A percentile compares a stretch with the other conserved stretches of the same genome.
Evolutionary conservation across 2,329 filamentous ascomycete species (phyloP).

Genomic region (Ascochyta rabiei): DNA sequence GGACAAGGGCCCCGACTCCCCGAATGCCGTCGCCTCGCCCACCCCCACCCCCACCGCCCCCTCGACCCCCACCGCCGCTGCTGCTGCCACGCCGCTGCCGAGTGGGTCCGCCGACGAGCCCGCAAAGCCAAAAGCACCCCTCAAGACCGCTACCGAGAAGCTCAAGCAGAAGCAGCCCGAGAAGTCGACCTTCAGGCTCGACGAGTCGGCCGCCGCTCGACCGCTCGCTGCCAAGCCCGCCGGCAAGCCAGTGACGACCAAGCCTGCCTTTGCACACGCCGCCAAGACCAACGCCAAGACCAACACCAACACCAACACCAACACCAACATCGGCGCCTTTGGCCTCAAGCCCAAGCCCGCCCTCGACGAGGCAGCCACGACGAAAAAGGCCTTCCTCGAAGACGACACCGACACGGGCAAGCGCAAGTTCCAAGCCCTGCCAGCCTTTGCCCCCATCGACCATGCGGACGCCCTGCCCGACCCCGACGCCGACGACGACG

Average conservation of each 20-base stretch:
- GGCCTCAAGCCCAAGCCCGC: conserved; percentile 72
- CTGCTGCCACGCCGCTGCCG: conserved; percentile 42
- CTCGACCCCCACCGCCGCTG: conserved; percentile 61
- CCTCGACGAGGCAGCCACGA: conserved; percentile 68
- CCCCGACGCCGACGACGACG: conserved; percentile 56
- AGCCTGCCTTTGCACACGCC: conserved; percentile 58
- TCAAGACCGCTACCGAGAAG: conserved; percentile 85
- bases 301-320: conserved; percentile 68
- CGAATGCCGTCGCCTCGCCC: conserved; percentile 58
- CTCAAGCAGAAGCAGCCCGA: conserved; percentile 60
- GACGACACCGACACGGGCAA: conserved; percentile 87
- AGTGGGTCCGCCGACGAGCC: conserved; percentile 54
- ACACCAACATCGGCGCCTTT: conserved; percentile 80
- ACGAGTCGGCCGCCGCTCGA: conserved; percentile 38
- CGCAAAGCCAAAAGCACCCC: conserved; percentile 78
- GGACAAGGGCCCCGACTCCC: conserved; percentile 67
- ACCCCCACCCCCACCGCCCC: conserved; percentile 68
- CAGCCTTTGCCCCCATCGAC: conserved; percentile 65
- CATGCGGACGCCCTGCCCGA: conserved; percentile 52
- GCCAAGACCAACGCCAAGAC: conserved; percentile 72
- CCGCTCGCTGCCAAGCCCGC: conserved; percentile 37
- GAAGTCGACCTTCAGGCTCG: conserved; percentile 48
- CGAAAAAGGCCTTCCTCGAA: conserved; percentile 80
- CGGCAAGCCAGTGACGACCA: conserved; percentile 31
- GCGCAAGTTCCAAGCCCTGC: conserved; percentile 84